These are phyloP conservation scores for Pichia membranifaciens DNA, from an alignment of 805 yeast species.

Conservation along the genomic window DNA sequence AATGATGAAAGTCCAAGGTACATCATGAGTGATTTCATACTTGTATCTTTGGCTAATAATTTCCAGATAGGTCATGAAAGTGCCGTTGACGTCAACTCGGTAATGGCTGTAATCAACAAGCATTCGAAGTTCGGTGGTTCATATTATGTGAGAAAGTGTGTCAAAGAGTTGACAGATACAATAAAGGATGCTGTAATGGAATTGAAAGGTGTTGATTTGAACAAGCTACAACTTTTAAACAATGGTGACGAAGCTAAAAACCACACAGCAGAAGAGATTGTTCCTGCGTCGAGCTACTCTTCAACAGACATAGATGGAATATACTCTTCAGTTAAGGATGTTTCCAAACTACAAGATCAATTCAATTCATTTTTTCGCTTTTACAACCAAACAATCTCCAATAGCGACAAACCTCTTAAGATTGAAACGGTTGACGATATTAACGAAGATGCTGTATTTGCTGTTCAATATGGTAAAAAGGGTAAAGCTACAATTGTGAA, in stretches of 20 bases:
- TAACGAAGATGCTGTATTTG: constrained; percentile 13
- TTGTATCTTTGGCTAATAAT: constrained; percentile 48
- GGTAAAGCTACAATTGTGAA: constrained; percentile 15
- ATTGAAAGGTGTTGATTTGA: constrained; percentile 20
- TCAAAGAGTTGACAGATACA: constrained; percentile 53
- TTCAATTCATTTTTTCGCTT: constrained; percentile 16
- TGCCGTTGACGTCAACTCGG: constrained; percentile 53
- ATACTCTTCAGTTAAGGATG: constrained; percentile 22
- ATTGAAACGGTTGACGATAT: constrained; percentile 1
- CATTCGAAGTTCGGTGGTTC: constrained; percentile 40
- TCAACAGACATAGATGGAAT: constrained; percentile 11
- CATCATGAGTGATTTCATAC: constrained; percentile 74
- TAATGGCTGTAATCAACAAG: constrained; percentile 42
- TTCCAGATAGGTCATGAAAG: constrained; percentile 30
- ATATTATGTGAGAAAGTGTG: constrained; percentile 43
- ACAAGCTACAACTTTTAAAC: constrained; percentile 31
- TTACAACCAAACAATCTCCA: constrained; percentile 4
- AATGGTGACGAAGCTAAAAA: constrained; percentile 17
- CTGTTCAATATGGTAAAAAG: constrained; percentile 18
- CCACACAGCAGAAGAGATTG: constrained; percentile 15
- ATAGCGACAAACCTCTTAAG: neutral
- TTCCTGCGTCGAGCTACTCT: constrained; percentile 18
- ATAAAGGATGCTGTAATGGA: constrained; percentile 38
- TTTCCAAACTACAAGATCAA: constrained; percentile 19
- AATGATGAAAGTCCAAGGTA: constrained; percentile 82